These are phyloP conservation scores for Nicotiana sylvestris DNA, from an alignment of 257 asterid genomes.

Conservation along the genomic window DNA sequence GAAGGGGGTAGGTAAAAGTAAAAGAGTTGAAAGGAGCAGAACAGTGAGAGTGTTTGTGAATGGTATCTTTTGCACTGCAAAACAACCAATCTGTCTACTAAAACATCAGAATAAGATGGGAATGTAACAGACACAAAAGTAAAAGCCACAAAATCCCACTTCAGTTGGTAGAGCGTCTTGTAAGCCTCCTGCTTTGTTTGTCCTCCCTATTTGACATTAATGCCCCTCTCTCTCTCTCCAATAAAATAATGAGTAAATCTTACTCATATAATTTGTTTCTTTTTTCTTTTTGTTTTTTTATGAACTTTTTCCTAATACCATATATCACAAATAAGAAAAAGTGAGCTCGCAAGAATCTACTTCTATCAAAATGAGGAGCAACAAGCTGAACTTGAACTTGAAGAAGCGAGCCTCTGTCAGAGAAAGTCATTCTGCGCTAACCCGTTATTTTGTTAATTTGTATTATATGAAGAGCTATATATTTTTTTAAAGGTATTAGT, in stretches of 20 bases:
- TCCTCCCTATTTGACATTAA: not conserved
- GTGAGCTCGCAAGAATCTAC: too few species aligned
- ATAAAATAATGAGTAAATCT: not conserved
- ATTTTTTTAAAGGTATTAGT: too few species aligned
- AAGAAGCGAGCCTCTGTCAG: too few species aligned
- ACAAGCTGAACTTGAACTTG: too few species aligned
- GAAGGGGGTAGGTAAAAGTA: not conserved
- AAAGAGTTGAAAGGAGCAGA: slow-evolving; percentile 6
- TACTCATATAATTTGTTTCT: not conserved
- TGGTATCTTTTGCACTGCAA: slow-evolving; percentile 1
- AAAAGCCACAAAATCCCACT: slow-evolving; percentile 10
- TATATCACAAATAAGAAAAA: too few species aligned
- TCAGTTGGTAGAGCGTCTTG: slow-evolving; percentile 10
- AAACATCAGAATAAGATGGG: slow-evolving; percentile 12
- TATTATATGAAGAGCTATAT: too few species aligned
- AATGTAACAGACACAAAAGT: slow-evolving; percentile 16
- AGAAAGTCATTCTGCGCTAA: too few species aligned
- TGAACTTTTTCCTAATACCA: not conserved
- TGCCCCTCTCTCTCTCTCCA: not conserved
- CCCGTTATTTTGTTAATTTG: too few species aligned
- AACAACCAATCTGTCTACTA: slow-evolving; percentile 16
- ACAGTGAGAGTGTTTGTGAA: not conserved
- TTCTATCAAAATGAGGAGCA: too few species aligned
- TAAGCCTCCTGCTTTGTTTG: slow-evolving; percentile 2
- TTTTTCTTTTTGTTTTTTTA: not conserved